phyloP scores from a whole-genome alignment of 2,329 filamentous ascomycete species.

The Neofusicoccum sp. region DNA sequence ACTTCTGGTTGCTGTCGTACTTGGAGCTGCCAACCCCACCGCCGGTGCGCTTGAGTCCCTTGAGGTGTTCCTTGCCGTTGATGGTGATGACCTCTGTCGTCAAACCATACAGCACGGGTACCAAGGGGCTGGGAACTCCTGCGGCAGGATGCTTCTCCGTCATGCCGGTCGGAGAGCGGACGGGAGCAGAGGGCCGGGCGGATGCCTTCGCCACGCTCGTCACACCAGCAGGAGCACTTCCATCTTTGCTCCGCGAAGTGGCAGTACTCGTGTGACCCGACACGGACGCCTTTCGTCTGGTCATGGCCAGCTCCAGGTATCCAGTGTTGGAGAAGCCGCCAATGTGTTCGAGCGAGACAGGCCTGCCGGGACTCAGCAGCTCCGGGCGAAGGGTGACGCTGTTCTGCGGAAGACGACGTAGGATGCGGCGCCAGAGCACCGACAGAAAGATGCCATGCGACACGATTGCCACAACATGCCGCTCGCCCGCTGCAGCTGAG shows the following conservation, averaged over 20 bases:
- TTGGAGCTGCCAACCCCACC: conserved; percentile 80
- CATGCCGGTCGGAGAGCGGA: background rate
- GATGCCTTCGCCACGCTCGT: background rate
- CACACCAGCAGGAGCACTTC: background rate
- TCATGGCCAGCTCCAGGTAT: conserved; percentile 55
- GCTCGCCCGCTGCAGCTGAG: conserved; percentile 21
- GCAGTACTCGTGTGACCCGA: background rate
- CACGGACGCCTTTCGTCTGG: conserved; percentile 5
- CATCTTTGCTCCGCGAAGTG: background rate
- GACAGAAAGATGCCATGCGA: conserved; percentile 83
- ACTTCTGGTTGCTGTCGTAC: conserved; percentile 75
- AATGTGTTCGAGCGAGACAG: conserved; percentile 53
- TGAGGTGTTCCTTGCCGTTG: conserved; percentile 73
- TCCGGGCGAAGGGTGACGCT: conserved; percentile 50
- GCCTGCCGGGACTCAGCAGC: conserved; percentile 40
- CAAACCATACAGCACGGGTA: conserved; percentile 40
- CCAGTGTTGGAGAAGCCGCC: conserved; percentile 69
- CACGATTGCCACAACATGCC: conserved; percentile 65
- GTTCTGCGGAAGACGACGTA: conserved; percentile 55
- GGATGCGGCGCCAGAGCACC: conserved; percentile 65
- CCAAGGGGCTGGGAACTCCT: background rate
- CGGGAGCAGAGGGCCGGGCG: background rate
- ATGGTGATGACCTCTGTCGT: conserved; percentile 60
- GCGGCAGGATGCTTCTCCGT: background rate
- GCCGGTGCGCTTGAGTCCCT: conserved; percentile 73